phyloP scores from a whole-genome alignment of 2,329 filamentous ascomycete species.

The Septoria linicola region DNA sequence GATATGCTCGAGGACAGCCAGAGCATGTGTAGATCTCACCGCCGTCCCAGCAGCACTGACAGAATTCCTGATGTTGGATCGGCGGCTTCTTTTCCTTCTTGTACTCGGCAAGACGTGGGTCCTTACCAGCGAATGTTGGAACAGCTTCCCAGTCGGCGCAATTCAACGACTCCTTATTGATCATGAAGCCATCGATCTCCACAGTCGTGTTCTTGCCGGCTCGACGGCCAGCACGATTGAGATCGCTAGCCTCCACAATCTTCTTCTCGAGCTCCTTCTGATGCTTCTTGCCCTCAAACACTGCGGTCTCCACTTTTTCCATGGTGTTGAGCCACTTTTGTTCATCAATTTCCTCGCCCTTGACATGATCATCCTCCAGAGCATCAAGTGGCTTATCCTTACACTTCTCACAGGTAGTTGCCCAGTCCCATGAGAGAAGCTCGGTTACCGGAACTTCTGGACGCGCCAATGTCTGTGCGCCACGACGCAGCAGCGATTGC shows the following conservation, averaged over 20 bases:
- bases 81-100: conserved; percentile 50
- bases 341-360: conserved; percentile 45
- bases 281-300: conserved; percentile 58
- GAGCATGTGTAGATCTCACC: conserved; percentile 52
- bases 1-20: conserved; percentile 56
- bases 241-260: conserved; percentile 32
- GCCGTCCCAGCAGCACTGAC: conserved; percentile 53
- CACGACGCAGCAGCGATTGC: conserved; percentile 55
- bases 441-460: conserved; percentile 56
- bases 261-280: conserved; percentile 42
- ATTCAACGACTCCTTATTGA: conserved; percentile 56
- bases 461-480: conserved; percentile 54
- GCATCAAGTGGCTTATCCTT: conserved; percentile 52
- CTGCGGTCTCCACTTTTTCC: conserved; percentile 57
- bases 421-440: conserved; percentile 59
- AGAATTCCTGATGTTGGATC: conserved; percentile 53
- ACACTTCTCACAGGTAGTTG: conserved; percentile 55
- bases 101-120: conserved; percentile 52
- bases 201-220: conserved; percentile 59
- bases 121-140: conserved; percentile 57
- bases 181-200: conserved; percentile 55
- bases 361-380: conserved; percentile 37
- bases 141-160: conserved; percentile 59
- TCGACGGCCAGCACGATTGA: conserved; percentile 49
- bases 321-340: conserved; percentile 57